Conservation (phyloP, 768 basidiomycete species). For the Mycena capillaripes region DNA sequence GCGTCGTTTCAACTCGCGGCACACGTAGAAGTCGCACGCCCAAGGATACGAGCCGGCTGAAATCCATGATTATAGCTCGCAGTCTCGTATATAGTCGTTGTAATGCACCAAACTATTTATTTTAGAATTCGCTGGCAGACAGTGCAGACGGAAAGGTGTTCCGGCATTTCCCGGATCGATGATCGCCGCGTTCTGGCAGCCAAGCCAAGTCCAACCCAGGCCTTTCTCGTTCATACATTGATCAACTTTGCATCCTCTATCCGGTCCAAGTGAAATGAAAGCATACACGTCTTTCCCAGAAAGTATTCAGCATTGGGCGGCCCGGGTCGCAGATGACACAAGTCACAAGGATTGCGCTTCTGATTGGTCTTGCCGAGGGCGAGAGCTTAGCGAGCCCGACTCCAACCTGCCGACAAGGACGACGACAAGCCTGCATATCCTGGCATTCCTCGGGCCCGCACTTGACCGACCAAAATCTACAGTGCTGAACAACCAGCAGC, state of each 20-base stretch:
- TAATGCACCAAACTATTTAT: too few relatives aligned
- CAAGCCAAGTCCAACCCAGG: too few relatives aligned
- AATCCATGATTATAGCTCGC: too few relatives aligned
- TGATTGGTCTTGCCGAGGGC: not conserved
- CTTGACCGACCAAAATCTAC: not conserved
- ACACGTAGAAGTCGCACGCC: too few relatives aligned
- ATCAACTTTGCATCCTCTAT: too few relatives aligned
- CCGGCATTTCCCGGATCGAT: not conserved
- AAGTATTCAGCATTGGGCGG: conserved; percentile 1
- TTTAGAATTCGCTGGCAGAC: too few relatives aligned
- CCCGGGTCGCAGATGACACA: conserved; percentile 17
- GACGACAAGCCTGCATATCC: not conserved
- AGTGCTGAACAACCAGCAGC: not conserved
- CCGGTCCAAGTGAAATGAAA: too few relatives aligned
- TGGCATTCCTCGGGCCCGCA: not conserved
- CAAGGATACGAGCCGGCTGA: too few relatives aligned
- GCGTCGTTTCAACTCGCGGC: too few relatives aligned
- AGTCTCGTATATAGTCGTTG: too few relatives aligned
- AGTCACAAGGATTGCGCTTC: conserved; percentile 18
- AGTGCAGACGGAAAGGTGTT: too few relatives aligned
- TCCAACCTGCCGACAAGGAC: not conserved
- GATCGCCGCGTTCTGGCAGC: not conserved
- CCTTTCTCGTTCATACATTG: not conserved
- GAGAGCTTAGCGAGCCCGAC: not conserved
- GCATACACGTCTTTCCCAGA: too few relatives aligned